A percentile compares a stretch with the other conserved stretches of the same genome.
These are phyloP conservation scores for Protea cynaroides DNA, from an alignment of 164 flowering plant genomes.

Conservation along the genomic window DNA sequence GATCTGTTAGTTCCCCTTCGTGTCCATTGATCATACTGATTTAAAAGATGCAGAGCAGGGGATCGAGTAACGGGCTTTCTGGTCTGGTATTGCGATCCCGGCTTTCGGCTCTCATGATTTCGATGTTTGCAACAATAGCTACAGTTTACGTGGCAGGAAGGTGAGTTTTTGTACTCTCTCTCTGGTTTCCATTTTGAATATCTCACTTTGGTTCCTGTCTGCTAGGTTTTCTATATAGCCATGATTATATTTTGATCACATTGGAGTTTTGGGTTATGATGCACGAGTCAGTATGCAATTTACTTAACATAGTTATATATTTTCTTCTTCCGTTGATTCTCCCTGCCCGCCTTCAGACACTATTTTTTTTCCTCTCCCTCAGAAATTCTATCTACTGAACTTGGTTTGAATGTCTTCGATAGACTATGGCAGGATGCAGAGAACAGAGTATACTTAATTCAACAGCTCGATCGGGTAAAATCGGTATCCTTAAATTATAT, in stretches of 20 bases:
- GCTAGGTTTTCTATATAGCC: not conserved
- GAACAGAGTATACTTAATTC: slow-evolving; percentile 68
- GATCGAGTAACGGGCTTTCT: slow-evolving; percentile 42
- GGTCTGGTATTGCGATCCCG: slow-evolving; percentile 48
- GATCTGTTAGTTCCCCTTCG: not conserved
- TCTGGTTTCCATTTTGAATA: not conserved
- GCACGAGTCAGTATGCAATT: not conserved
- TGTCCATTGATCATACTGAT: not conserved
- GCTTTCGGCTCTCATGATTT: slow-evolving; percentile 48
- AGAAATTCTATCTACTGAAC: not conserved
- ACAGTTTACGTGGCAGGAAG: slow-evolving; percentile 84
- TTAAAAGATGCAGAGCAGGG: slow-evolving; percentile 53
- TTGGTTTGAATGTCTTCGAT: slow-evolving; percentile 3
- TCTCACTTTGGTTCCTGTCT: not conserved
- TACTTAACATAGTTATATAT: not conserved
- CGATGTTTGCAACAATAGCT: slow-evolving; percentile 82
- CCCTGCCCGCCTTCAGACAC: not conserved
- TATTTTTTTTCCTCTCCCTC: not conserved
- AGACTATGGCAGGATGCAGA: slow-evolving; percentile 95
- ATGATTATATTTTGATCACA: not conserved
- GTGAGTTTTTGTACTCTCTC: slow-evolving; percentile 26
- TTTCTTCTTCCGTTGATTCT: not conserved
- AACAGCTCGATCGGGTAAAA: slow-evolving; percentile 82
- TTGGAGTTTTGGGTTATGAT: not conserved
- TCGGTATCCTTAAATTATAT: too few species aligned